Conservation (phyloP, 2,329 filamentous ascomycete species). For the Microcera coccophila region DNA sequence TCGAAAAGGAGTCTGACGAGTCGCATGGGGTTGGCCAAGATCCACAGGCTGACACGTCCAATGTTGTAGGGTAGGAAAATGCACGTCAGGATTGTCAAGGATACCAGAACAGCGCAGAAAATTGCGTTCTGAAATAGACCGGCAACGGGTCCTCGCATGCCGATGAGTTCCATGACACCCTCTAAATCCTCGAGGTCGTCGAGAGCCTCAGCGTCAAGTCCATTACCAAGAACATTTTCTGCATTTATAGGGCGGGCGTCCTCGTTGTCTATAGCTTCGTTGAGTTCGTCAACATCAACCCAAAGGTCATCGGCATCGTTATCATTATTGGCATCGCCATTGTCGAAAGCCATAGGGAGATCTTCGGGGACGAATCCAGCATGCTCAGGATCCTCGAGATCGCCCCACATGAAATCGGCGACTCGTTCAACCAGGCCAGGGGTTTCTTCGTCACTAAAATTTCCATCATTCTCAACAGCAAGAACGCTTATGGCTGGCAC, state of each 20-base stretch:
- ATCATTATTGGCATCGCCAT: slow-evolving; percentile 27
- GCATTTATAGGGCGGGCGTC: slow-evolving; percentile 45
- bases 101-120: slow-evolving; percentile 87
- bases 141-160: slow-evolving; percentile 88
- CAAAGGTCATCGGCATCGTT: slow-evolving; percentile 36
- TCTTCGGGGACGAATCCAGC: slow-evolving; percentile 52
- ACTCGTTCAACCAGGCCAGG: slow-evolving; percentile 34
- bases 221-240: slow-evolving; percentile 62
- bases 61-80: slow-evolving; percentile 91
- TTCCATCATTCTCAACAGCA: not conserved
- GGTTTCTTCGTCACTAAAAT: slow-evolving; percentile 9
- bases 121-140: slow-evolving; percentile 91
- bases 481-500: not conserved
- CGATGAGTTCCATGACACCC: slow-evolving; percentile 91
- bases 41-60: slow-evolving; percentile 77
- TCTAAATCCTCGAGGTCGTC: slow-evolving; percentile 93
- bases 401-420: slow-evolving; percentile 57
- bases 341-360: slow-evolving; percentile 17
- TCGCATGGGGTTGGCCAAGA: slow-evolving; percentile 74
- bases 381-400: slow-evolving; percentile 34
- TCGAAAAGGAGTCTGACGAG: slow-evolving; percentile 70
- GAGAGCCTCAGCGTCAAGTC: slow-evolving; percentile 69
- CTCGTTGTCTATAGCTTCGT: slow-evolving; percentile 21
- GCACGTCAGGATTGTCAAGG: slow-evolving; percentile 77
- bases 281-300: slow-evolving; percentile 37